phyloP scores from a whole-genome alignment of 495 filamentous ascomycete genomes.

The Recurvomyces mirabilis region DNA sequence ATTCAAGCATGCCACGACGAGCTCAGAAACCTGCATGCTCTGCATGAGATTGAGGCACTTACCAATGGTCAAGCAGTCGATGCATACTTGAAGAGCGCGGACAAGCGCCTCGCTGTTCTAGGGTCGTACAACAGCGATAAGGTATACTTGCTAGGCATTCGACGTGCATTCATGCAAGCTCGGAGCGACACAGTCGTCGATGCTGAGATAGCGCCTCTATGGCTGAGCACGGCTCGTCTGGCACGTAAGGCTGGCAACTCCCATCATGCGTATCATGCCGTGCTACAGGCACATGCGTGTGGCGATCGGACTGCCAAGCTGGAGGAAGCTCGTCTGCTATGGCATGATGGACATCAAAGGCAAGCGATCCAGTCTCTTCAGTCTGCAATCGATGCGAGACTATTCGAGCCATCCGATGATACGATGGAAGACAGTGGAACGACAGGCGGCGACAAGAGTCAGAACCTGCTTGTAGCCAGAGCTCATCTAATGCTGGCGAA shows the following conservation, averaged over 20 bases:
- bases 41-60: constrained; percentile 80
- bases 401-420: constrained; percentile 46
- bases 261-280: constrained; percentile 82
- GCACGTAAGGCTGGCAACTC: constrained; percentile 74
- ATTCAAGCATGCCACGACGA: constrained; percentile 69
- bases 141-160: constrained; percentile 82
- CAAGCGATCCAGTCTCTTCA: constrained; percentile 88
- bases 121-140: constrained; percentile 83
- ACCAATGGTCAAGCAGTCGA: constrained; percentile 36
- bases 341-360: constrained; percentile 85
- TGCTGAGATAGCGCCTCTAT: constrained; percentile 40
- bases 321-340: constrained; percentile 86
- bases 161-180: constrained; percentile 74
- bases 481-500: constrained; percentile 85
- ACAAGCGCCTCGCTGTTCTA: constrained; percentile 67
- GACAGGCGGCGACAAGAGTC: constrained; percentile 26
- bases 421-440: constrained; percentile 19
- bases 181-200: neutral
- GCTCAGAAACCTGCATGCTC: constrained; percentile 71
- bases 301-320: constrained; percentile 77
- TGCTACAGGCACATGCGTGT: constrained; percentile 74
- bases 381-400: constrained; percentile 66
- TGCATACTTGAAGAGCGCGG: constrained; percentile 35
- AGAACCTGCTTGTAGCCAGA: constrained; percentile 46
- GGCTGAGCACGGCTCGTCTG: constrained; percentile 76